These are phyloP conservation scores for Thalia dealbata DNA, from an alignment of 176 grass and related monocot species.

Conservation along the genomic window DNA sequence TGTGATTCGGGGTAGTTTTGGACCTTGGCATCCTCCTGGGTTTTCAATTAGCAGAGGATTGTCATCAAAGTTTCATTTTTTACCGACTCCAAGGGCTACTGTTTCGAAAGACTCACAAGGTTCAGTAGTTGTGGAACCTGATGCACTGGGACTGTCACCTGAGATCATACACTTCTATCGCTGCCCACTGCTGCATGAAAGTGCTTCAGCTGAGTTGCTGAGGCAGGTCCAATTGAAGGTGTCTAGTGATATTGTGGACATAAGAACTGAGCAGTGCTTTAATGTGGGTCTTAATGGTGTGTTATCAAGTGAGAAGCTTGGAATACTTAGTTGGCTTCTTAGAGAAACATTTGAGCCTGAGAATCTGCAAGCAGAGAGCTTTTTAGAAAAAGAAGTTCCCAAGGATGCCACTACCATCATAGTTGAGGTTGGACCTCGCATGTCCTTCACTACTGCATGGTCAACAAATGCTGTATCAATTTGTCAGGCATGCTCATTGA, in stretches of 20 bases:
- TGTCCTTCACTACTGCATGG: slow-evolving; percentile 87
- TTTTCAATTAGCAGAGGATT: slow-evolving; percentile 29
- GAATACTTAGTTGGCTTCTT: slow-evolving; percentile 65
- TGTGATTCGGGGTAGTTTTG: slow-evolving; percentile 24
- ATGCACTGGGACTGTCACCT: slow-evolving; percentile 7
- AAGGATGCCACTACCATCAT: slow-evolving; percentile 24
- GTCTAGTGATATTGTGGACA: slow-evolving; percentile 46
- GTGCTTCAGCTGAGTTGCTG: slow-evolving; percentile 43
- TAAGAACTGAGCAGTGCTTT: slow-evolving; percentile 76
- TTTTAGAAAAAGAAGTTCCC: slow-evolving; percentile 45
- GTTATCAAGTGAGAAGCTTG: slow-evolving; percentile 41
- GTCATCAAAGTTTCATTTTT: slow-evolving; percentile 5
- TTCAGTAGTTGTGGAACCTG: slow-evolving; percentile 27
- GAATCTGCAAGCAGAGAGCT: slow-evolving; percentile 46
- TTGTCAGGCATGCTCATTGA: slow-evolving; percentile 60
- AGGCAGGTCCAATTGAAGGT: slow-evolving; percentile 62
- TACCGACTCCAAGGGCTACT: slow-evolving; percentile 16
- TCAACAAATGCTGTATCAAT: slow-evolving; percentile 75
- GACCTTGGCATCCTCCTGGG: slow-evolving; percentile 18
- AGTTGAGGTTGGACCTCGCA: slow-evolving; percentile 71
- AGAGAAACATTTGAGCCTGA: slow-evolving; percentile 75
- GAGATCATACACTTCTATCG: slow-evolving; percentile 66
- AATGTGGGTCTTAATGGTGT: slow-evolving; percentile 47
- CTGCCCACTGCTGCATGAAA: slow-evolving; percentile 65
- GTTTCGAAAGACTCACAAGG: slow-evolving; percentile 36